Evolutionary conservation across 495 filamentous ascomycete genomes (phyloP).

Genomic region (Hyaloscypha variabilis): DNA sequence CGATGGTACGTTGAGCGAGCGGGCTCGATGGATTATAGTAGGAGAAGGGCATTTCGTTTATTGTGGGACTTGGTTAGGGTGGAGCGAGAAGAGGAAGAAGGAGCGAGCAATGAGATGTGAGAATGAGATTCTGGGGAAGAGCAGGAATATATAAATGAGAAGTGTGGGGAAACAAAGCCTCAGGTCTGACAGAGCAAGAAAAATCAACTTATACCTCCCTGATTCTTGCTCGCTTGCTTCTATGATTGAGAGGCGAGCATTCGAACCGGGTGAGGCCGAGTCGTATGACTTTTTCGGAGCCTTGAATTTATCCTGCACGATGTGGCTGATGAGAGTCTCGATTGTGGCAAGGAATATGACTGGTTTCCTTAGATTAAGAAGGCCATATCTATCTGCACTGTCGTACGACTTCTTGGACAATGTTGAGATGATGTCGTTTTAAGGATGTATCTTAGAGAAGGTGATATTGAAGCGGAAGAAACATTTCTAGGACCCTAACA

Average conservation of each 20-base stretch:
- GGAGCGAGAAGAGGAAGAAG: neutral
- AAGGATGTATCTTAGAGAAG: neutral
- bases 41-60: constrained; percentile 8
- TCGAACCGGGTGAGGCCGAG: neutral
- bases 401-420: neutral
- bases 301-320: neutral
- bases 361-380: neutral
- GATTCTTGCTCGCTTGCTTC: neutral
- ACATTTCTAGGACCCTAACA: neutral
- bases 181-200: neutral
- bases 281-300: constrained; percentile 1
- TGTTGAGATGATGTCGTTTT: neutral
- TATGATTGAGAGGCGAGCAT: neutral
- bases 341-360: constrained; percentile 9
- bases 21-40: neutral
- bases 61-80: neutral
- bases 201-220: neutral
- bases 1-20: constrained; percentile 7
- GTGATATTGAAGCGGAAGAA: neutral
- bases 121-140: constrained; percentile 5
- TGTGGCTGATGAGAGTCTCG: neutral
- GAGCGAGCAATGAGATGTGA: neutral
- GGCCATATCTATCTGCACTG: neutral
- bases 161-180: neutral
- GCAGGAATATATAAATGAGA: constrained; percentile 5